Evolutionary conservation across 2,329 filamentous ascomycete genomes (phyloP).

Genomic region (Penicillium sp.): DNA sequence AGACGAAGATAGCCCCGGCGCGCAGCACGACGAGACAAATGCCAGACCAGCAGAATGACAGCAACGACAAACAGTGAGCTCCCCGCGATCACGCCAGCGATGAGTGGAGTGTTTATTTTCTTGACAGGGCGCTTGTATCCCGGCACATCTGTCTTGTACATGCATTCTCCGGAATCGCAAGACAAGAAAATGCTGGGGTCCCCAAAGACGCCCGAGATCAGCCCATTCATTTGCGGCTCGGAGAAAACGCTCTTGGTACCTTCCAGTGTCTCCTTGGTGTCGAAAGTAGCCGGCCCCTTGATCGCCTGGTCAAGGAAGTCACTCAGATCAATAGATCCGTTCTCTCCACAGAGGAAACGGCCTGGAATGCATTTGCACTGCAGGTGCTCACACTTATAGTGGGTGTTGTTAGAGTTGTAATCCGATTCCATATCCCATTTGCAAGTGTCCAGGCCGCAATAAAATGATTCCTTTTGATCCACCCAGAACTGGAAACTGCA

Average conservation of each 20-base stretch:
- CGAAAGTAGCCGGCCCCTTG: conserved; percentile 81
- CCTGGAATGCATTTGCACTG: conserved; percentile 83
- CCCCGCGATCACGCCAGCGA: conserved; percentile 85
- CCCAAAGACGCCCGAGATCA: conserved; percentile 85
- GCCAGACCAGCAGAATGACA: conserved; percentile 79
- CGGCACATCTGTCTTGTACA: conserved; percentile 88
- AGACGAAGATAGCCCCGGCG: conserved; percentile 65
- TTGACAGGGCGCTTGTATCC: conserved; percentile 86
- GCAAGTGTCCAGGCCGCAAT: conserved; percentile 83
- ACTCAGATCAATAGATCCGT: conserved; percentile 83
- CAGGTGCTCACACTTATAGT: conserved; percentile 79
- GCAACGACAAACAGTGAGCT: conserved; percentile 85
- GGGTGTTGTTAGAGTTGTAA: conserved; percentile 71
- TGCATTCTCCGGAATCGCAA: conserved; percentile 84
- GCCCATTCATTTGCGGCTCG: conserved; percentile 85
- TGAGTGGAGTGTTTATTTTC: conserved; percentile 93
- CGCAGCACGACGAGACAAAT: conserved; percentile 70
- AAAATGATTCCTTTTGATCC: conserved; percentile 89
- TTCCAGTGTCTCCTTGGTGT: conserved; percentile 59
- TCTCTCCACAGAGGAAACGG: conserved; percentile 89
- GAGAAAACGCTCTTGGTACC: conserved; percentile 70
- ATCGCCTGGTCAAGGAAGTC: conserved; percentile 83
- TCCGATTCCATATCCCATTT: conserved; percentile 66
- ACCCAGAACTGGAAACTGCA: conserved; percentile 99
- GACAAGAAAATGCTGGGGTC: conserved; percentile 81